Conservation (phyloP, 192 early-diverging fungal species). For the Coemansia sp. region DNA sequence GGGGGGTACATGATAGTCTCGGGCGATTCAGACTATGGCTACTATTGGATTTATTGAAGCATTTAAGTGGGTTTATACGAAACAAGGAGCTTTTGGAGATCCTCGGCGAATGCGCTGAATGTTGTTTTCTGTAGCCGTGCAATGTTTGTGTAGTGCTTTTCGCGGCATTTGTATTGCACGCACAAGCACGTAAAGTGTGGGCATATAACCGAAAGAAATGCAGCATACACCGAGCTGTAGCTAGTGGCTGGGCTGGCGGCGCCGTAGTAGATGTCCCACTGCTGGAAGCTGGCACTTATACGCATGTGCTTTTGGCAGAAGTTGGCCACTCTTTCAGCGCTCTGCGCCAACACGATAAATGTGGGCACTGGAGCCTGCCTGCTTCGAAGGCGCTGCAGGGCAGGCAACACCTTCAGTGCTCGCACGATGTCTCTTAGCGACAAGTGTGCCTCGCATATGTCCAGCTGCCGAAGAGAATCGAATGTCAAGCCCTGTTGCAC, state of each 20-base stretch:
- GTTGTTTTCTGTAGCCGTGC: neutral
- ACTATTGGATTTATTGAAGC: constrained; percentile 5
- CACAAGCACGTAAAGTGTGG: neutral
- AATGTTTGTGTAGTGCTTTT: neutral
- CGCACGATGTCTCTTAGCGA: neutral
- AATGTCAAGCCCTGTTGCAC: neutral
- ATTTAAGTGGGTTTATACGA: too few relatives aligned
- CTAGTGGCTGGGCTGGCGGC: neutral
- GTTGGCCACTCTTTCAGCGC: neutral
- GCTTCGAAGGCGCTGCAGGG: neutral
- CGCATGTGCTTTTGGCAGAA: neutral
- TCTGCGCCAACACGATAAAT: neutral
- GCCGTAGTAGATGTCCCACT: constrained; percentile 1
- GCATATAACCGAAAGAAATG: neutral
- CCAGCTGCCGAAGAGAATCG: neutral
- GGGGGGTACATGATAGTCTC: neutral
- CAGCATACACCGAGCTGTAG: neutral
- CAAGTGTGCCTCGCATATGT: neutral
- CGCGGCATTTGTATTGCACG: neutral
- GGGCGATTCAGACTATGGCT: neutral
- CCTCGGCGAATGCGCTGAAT: neutral
- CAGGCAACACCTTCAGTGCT: neutral
- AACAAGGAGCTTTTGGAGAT: neutral
- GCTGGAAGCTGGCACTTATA: neutral
- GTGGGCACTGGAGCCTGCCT: neutral